These are phyloP conservation scores for Fusarium veterinarium DNA, from an alignment of 2,329 filamentous ascomycete species.

Conservation along the genomic window DNA sequence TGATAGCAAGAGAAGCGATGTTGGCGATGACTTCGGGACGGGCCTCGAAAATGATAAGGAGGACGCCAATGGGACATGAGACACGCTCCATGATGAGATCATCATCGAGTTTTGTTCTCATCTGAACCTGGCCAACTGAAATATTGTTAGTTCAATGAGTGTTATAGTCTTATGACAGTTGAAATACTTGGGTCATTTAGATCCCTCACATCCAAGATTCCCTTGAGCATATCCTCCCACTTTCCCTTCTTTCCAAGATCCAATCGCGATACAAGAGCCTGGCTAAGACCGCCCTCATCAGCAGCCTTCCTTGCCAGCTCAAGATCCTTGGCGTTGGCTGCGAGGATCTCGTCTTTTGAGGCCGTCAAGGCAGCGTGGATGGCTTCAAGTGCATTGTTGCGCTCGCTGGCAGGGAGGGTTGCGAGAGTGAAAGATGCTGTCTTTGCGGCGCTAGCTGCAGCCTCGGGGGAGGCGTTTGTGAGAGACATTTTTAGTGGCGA, in stretches of 20 bases:
- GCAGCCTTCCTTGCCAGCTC: constrained; percentile 78
- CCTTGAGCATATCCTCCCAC: constrained; percentile 97
- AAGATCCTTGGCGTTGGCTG: constrained; percentile 88
- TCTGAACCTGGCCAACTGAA: constrained; percentile 82
- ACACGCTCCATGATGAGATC: constrained; percentile 87
- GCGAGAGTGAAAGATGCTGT: constrained; percentile 85
- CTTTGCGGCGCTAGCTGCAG: constrained; percentile 83
- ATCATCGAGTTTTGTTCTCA: constrained; percentile 88
- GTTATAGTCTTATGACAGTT: neutral
- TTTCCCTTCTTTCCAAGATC: constrained; percentile 90
- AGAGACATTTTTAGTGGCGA: constrained; percentile 75
- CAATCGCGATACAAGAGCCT: constrained; percentile 86
- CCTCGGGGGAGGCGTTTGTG: constrained; percentile 82
- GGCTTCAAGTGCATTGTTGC: constrained; percentile 86
- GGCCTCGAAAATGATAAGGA: constrained; percentile 98
- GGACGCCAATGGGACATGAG: constrained; percentile 94
- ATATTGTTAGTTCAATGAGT: neutral
- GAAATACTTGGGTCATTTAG: constrained; percentile 83
- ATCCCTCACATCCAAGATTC: constrained; percentile 86
- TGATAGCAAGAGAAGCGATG: constrained; percentile 94
- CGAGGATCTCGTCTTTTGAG: constrained; percentile 80
- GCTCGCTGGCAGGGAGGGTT: constrained; percentile 77
- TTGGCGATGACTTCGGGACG: constrained; percentile 98
- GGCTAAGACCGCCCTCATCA: constrained; percentile 78
- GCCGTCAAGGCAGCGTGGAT: constrained; percentile 81